These are phyloP conservation scores for Talaromyces funiculosus DNA, from an alignment of 2,329 filamentous ascomycete species.

Conservation along the genomic window DNA sequence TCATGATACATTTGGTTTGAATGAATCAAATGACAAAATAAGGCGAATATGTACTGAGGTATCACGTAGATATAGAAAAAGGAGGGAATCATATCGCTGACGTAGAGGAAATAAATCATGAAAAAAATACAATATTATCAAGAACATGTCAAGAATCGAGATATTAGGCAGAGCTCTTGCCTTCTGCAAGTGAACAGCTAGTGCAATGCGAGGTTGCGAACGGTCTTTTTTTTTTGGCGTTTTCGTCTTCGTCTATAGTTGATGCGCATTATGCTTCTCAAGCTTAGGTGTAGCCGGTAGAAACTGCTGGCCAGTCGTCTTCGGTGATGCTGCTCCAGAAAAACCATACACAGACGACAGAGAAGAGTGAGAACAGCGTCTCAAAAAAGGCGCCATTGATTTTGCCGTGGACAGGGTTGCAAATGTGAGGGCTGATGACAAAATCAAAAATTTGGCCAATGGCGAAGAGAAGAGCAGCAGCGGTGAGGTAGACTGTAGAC, in stretches of 20 bases:
- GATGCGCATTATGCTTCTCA: too few species aligned
- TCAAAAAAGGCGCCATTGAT: conserved; percentile 93
- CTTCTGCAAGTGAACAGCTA: not conserved
- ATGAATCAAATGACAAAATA: conserved; percentile 1
- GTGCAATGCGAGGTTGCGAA: not conserved
- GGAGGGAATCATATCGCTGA: conserved; percentile 14
- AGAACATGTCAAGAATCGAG: not conserved
- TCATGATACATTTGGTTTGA: not conserved
- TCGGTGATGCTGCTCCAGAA: conserved; percentile 99
- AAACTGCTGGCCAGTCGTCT: conserved; percentile 80
- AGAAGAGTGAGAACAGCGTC: conserved; percentile 81
- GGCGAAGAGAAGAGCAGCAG: conserved; percentile 74
- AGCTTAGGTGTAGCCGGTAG: conserved; percentile 26
- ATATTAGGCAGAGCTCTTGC: not conserved
- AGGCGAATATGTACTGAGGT: conserved; percentile 15
- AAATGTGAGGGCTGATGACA: conserved; percentile 84
- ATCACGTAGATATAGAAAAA: conserved; percentile 11
- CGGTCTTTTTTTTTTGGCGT: not conserved
- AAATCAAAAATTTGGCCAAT: conserved; percentile 96
- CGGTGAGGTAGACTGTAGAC: conserved; percentile 61
- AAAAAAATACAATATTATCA: conserved; percentile 3
- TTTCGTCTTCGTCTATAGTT: not conserved
- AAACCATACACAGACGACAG: conserved; percentile 78
- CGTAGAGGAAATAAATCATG: conserved; percentile 10
- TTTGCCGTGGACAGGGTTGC: conserved; percentile 71